Evolutionary conservation across 2,329 filamentous ascomycete species (phyloP).

Genomic region (Neopestalotiopsis sp.): DNA sequence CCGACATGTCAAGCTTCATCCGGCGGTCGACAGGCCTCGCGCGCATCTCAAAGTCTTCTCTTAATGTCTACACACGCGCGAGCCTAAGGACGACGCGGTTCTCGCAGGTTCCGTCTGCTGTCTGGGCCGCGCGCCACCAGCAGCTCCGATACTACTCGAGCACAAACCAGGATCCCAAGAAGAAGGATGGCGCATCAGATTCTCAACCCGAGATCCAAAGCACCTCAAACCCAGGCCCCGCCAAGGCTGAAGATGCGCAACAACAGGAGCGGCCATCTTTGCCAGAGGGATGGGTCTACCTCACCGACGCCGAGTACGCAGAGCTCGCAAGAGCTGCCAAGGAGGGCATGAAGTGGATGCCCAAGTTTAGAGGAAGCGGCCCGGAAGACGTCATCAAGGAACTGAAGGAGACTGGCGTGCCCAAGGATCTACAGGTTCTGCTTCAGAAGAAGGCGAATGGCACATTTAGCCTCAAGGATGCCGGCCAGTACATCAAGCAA

Average conservation of each 20-base stretch:
- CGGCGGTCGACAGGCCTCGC: slow-evolving; percentile 36
- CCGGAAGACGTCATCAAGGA: slow-evolving; percentile 17
- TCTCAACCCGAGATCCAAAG: slow-evolving; percentile 31
- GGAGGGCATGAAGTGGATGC: slow-evolving; percentile 3
- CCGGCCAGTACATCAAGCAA: slow-evolving; percentile 25
- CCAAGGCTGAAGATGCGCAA: slow-evolving; percentile 27
- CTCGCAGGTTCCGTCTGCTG: slow-evolving; percentile 30
- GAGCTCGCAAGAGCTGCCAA: slow-evolving; percentile 9
- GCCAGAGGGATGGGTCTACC: slow-evolving; percentile 36
- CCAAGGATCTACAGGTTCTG: slow-evolving; percentile 24
- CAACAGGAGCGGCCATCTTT: slow-evolving; percentile 26
- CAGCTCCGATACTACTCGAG: slow-evolving; percentile 32
- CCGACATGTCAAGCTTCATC: slow-evolving; percentile 39
- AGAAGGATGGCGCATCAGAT: slow-evolving; percentile 18
- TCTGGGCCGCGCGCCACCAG: slow-evolving; percentile 28
- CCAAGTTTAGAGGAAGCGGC: slow-evolving; percentile 15
- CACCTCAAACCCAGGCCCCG: slow-evolving; percentile 35
- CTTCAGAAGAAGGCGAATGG: slow-evolving; percentile 23
- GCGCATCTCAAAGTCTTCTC: slow-evolving; percentile 31
- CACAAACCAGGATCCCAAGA: slow-evolving; percentile 27
- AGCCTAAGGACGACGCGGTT: slow-evolving; percentile 30
- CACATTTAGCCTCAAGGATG: slow-evolving; percentile 19
- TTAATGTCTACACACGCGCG: slow-evolving; percentile 30
- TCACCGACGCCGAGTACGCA: slow-evolving; percentile 29
- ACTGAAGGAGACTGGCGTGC: slow-evolving; percentile 27